Evolutionary conservation across 192 early-diverging fungal species (phyloP).

Genomic region (Phycomyces nitens): DNA sequence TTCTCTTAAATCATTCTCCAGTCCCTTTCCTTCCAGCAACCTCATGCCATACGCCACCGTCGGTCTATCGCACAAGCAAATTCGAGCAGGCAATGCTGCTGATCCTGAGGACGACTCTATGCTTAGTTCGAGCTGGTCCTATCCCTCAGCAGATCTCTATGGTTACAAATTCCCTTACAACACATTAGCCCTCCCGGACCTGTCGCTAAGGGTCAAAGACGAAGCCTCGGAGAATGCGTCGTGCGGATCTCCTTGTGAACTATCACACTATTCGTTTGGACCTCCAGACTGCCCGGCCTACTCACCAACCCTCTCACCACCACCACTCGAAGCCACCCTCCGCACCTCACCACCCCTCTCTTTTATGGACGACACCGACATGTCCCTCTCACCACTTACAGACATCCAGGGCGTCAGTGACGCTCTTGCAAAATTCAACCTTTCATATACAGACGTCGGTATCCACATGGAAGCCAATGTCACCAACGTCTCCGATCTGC

Average conservation of each 20-base stretch:
- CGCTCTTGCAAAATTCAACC: slow-evolving; percentile 20
- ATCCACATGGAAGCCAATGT: slow-evolving; percentile 34
- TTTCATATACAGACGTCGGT: slow-evolving; percentile 29
- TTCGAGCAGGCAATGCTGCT: neutral
- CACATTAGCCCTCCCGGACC: too few species aligned
- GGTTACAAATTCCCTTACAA: too few species aligned
- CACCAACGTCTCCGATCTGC: slow-evolving; percentile 26
- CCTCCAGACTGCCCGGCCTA: too few species aligned
- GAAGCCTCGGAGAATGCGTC: too few species aligned
- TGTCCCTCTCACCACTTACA: neutral
- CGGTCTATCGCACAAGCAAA: neutral
- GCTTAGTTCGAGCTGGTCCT: neutral
- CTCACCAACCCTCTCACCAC: too few species aligned
- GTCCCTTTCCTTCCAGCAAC: too few species aligned
- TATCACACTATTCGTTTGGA: too few species aligned
- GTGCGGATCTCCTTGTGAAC: too few species aligned
- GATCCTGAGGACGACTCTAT: neutral
- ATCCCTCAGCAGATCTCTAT: neutral
- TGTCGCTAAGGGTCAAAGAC: too few species aligned
- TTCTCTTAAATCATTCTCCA: too few species aligned
- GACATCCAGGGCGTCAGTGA: neutral
- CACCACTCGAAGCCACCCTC: too few species aligned
- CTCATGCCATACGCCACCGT: neutral
- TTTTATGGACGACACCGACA: neutral
- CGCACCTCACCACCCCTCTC: too few species aligned